Percentiles rank a stretch among this genome's conserved stretches.
Evolutionary conservation across 768 basidiomycete species (phyloP).

Genomic region (Podaxis sp.): DNA sequence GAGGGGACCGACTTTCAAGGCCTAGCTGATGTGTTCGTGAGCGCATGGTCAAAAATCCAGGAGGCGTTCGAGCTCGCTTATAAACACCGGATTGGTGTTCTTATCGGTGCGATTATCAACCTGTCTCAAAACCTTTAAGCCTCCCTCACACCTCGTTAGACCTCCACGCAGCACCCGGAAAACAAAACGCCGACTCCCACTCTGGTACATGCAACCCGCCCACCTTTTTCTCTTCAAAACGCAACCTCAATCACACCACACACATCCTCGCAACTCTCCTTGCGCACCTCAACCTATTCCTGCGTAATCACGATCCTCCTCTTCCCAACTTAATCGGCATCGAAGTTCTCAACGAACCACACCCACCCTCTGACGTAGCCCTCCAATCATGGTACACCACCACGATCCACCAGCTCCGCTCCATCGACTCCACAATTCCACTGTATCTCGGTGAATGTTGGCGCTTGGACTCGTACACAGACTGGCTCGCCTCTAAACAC

Average conservation of each 20-base stretch:
- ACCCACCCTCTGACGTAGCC: conserved; percentile 45
- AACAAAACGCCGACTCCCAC: conserved; percentile 71
- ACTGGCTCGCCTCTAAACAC: conserved; percentile 41
- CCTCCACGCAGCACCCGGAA: conserved; percentile 74
- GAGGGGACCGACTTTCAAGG: conserved; percentile 65
- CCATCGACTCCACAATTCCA: conserved; percentile 55
- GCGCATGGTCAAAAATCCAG: conserved; percentile 68
- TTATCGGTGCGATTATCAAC: conserved; percentile 50
- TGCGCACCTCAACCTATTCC: conserved; percentile 25
- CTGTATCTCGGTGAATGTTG: conserved; percentile 78
- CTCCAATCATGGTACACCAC: conserved; percentile 65
- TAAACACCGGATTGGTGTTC: conserved; percentile 63
- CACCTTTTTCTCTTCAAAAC: conserved; percentile 46
- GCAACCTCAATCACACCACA: conserved; percentile 47
- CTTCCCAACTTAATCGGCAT: conserved; percentile 58
- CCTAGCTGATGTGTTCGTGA: conserved; percentile 47
- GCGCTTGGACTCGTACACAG: conserved; percentile 64
- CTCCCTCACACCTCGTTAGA: conserved; percentile 36
- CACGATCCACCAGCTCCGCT: conserved; percentile 53
- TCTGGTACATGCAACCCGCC: conserved; percentile 57
- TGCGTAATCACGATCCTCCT: conserved; percentile 31
- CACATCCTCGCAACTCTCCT: conserved; percentile 47
- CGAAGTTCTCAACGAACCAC: conserved; percentile 61
- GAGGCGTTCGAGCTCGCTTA: conserved; percentile 60
- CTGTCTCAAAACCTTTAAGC: neutral